phyloP scores from a whole-genome alignment of 2,329 filamentous ascomycete genomes.

The Colletotrichum aenigma region DNA sequence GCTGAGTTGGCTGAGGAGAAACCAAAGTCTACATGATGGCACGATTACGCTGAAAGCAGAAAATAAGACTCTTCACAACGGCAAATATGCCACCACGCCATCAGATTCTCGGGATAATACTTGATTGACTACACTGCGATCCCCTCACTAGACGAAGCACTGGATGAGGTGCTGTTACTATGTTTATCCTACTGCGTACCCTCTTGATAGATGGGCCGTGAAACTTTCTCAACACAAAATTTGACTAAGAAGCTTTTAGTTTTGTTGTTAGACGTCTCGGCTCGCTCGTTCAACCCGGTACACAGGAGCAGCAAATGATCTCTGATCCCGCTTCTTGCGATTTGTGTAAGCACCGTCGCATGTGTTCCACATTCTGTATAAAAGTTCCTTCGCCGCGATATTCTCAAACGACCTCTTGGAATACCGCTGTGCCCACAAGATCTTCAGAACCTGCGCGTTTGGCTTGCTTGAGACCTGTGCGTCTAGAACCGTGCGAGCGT shows the following conservation, averaged over 20 bases:
- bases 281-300: background rate
- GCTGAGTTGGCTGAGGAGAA: constrained; percentile 40
- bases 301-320: background rate
- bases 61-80: background rate
- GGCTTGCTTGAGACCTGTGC: background rate
- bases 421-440: background rate
- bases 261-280: background rate
- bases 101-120: background rate
- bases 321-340: background rate
- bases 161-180: background rate
- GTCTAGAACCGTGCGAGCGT: background rate
- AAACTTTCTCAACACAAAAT: background rate
- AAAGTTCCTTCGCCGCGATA: background rate
- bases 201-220: background rate
- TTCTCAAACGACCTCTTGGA: background rate
- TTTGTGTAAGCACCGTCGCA: background rate
- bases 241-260: background rate
- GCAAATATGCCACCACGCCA: accelerated
- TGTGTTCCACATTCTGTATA: background rate
- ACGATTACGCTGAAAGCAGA: background rate
- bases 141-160: background rate
- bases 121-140: background rate
- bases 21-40: background rate
- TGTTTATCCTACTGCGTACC: background rate
- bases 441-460: background rate